phyloP scores from a whole-genome alignment of 768 basidiomycete genomes.

The Kwoniella dendrophila region DNA sequence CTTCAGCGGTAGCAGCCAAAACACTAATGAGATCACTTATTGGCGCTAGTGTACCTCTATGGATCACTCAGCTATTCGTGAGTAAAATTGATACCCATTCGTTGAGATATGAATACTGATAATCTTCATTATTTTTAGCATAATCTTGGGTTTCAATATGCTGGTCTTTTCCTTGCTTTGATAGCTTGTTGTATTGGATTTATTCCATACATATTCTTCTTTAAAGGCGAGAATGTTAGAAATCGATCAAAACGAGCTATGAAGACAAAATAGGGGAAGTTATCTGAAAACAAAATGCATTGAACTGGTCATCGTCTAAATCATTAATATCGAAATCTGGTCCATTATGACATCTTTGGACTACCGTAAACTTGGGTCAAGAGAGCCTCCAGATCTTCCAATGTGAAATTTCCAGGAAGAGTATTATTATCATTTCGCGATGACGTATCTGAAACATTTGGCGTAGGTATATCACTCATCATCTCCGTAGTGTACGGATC shows the following conservation, averaged over 20 bases:
- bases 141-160: slow-evolving; percentile 42
- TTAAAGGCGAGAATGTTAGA: slow-evolving; percentile 38
- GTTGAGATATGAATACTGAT: not conserved
- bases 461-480: not conserved
- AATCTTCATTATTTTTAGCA: slow-evolving; percentile 11
- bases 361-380: slow-evolving; percentile 14
- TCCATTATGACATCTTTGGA: not conserved
- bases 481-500: slow-evolving; percentile 13
- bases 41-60: slow-evolving; percentile 78
- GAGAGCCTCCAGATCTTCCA: slow-evolving; percentile 17
- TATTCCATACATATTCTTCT: slow-evolving; percentile 44
- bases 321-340: not conserved
- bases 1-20: slow-evolving; percentile 66
- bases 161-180: slow-evolving; percentile 38
- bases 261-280: not conserved
- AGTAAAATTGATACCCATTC: slow-evolving; percentile 1
- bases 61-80: slow-evolving; percentile 66
- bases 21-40: slow-evolving; percentile 67
- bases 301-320: not conserved
- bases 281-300: not conserved
- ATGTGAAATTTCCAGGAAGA: slow-evolving; percentile 10
- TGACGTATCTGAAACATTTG: not conserved
- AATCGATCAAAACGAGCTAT: slow-evolving; percentile 28
- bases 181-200: slow-evolving; percentile 38
- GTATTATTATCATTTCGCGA: too few relatives aligned